Evolutionary conservation across 1,139 yeast species (phyloP).

Genomic region (Meyerozyma sp.): DNA sequence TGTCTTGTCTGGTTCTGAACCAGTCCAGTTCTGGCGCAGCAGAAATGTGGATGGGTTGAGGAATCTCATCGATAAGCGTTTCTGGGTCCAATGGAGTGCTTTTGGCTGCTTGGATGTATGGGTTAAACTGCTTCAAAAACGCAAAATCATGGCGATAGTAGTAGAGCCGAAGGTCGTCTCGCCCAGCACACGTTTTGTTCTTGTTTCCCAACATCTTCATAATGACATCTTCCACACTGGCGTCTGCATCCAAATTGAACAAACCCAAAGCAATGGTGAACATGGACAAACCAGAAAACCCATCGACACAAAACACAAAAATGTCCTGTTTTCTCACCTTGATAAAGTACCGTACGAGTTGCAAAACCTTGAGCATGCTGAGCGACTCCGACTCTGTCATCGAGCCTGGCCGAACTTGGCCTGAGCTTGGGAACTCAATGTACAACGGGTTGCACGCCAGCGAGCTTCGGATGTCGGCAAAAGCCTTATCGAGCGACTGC

Average conservation of each 20-base stretch:
- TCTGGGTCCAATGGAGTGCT: slow-evolving; percentile 3
- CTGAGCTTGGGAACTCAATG: slow-evolving; percentile 34
- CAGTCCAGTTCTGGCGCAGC: slow-evolving; percentile 20
- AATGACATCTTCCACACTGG: slow-evolving; percentile 18
- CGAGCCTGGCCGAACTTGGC: slow-evolving; percentile 17
- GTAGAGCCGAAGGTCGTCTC: slow-evolving; percentile 20
- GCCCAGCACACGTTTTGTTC: slow-evolving; percentile 3
- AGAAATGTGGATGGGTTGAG: background rate
- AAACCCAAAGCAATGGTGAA: slow-evolving; percentile 23
- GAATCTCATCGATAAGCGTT: slow-evolving; percentile 1
- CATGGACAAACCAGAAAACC: slow-evolving; percentile 36
- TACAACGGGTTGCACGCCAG: slow-evolving; percentile 12
- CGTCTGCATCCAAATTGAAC: slow-evolving; percentile 11
- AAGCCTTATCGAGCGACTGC: slow-evolving; percentile 12
- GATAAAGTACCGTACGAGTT: slow-evolving; percentile 21
- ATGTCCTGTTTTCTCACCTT: slow-evolving; percentile 17
- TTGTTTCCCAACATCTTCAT: slow-evolving; percentile 8
- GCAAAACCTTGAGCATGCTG: slow-evolving; percentile 27
- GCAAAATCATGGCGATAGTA: slow-evolving; percentile 28
- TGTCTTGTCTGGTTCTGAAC: slow-evolving; percentile 28
- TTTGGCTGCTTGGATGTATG: slow-evolving; percentile 20
- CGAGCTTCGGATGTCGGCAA: slow-evolving; percentile 7
- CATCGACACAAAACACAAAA: slow-evolving; percentile 34
- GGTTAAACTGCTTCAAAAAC: slow-evolving; percentile 29
- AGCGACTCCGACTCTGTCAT: slow-evolving; percentile 23